Percentiles rank a stretch among this genome's conserved stretches.
phyloP scores from a whole-genome alignment of 108 stramenopile species.

The Licmophora abbreviata region DNA sequence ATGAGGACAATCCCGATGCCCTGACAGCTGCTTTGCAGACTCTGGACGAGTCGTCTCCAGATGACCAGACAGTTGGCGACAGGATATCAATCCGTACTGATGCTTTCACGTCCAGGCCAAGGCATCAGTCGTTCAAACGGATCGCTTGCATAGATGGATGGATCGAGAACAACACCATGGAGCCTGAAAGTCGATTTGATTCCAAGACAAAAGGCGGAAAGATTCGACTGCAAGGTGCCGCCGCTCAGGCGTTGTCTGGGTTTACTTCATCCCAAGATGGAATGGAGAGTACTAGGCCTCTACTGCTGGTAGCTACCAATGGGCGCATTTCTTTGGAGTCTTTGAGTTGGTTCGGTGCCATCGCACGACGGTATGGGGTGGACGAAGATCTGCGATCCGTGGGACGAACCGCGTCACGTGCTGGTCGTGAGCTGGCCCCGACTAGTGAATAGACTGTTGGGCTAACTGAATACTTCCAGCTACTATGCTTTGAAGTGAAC shows the following conservation, averaged over 20 bases:
- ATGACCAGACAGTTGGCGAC: conserved; percentile 9
- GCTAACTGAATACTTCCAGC: too few relatives aligned
- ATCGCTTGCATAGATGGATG: conserved; percentile 49
- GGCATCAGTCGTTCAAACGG: background rate
- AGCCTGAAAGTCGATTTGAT: conserved; percentile 87
- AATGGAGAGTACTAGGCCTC: conserved; percentile 24
- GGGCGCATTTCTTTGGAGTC: conserved; percentile 68
- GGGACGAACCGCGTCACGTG: conserved; percentile 55
- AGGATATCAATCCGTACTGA: conserved; percentile 7
- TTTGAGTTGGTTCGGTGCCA: conserved; percentile 76
- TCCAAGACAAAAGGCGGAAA: conserved; percentile 48
- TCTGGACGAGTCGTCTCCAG: background rate
- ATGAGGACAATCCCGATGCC: conserved; percentile 16
- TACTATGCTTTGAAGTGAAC: too few relatives aligned
- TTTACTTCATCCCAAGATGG: conserved; percentile 22
- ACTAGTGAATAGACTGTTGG: background rate
- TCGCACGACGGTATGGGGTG: conserved; percentile 80
- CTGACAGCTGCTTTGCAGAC: background rate
- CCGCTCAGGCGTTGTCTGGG: conserved; percentile 62
- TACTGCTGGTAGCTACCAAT: conserved; percentile 47
- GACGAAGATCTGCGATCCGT: conserved; percentile 43
- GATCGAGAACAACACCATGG: conserved; percentile 70
- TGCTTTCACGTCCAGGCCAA: conserved; percentile 5
- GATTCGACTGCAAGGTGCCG: conserved; percentile 72
- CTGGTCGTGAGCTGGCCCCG: conserved; percentile 8